Percentiles rank a stretch among this genome's conserved stretches.
Conservation (phyloP, 139 green algal species). For the Prasinococcaceae sp. region DNA sequence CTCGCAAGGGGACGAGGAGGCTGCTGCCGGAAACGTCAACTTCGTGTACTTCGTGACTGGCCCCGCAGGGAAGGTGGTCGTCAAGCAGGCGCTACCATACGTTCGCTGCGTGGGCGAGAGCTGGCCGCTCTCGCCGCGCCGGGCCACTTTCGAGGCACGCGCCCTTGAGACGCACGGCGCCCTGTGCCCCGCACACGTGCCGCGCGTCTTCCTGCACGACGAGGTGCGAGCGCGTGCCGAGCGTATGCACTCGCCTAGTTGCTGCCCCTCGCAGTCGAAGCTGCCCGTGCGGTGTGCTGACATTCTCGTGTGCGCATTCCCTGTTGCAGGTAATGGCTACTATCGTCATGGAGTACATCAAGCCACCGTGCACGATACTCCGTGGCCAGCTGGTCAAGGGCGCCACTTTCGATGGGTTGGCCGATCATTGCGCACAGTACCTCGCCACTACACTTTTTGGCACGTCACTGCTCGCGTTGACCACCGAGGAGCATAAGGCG, state of each 20-base stretch:
- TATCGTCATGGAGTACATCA: constrained; percentile 56
- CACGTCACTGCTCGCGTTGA: constrained; percentile 60
- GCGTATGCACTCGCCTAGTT: too few relatives aligned
- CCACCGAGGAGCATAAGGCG: constrained; percentile 17
- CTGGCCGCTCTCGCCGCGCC: constrained; percentile 78
- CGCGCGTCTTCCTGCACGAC: constrained; percentile 32
- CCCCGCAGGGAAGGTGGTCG: constrained; percentile 31
- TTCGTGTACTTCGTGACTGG: constrained; percentile 91
- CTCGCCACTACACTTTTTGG: constrained; percentile 57
- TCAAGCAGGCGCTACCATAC: constrained; percentile 87
- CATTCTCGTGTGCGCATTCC: too few relatives aligned
- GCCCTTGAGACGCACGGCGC: constrained; percentile 16
- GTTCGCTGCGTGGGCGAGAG: constrained; percentile 75
- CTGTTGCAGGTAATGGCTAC: too few relatives aligned
- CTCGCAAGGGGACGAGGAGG: too few relatives aligned
- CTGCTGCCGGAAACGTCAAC: constrained; percentile 99
- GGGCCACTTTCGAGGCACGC: constrained; percentile 23
- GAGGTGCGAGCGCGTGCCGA: too few relatives aligned
- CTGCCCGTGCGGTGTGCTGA: too few relatives aligned
- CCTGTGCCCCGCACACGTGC: constrained; percentile 62
- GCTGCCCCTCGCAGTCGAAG: too few relatives aligned
- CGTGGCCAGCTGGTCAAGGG: constrained; percentile 44
- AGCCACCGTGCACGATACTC: constrained; percentile 70
- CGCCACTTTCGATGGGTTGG: constrained; percentile 49
- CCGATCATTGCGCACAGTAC: constrained; percentile 48